Evolutionary conservation across 2,329 filamentous ascomycete genomes (phyloP), one percentile per base, ranked within the genome.

Genomic region (Microdochium trichocladiopsis): DNA sequence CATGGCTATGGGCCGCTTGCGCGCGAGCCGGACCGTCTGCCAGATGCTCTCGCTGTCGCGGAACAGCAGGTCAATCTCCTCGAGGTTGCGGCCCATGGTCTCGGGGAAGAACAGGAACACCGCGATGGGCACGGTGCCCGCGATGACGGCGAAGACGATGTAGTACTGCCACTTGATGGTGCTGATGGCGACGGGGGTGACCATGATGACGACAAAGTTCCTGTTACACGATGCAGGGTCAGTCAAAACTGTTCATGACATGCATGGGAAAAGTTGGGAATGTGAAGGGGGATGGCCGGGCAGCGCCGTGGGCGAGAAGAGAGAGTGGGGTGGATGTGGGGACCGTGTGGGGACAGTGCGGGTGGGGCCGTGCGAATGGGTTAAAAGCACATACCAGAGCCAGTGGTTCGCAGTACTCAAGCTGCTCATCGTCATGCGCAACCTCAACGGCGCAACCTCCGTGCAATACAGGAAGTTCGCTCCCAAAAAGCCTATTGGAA

Each of bases 381-480:
- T 5, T 12, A 21, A 5, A 33, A 48, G n/a, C n/a, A n/a, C 64
- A 55, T 61, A 68, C 71, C 72, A 76, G 22, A 77, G 67, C 76
- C 76, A 78, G 56, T 77, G 74, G 57, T 75, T 77, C 0, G 75
- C 78, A 0, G 79, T 82, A 0, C 75, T 78, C 41, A 83, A 76
- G 31, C 75, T 74, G 2, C 76, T 75, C 72, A 83, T 81, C 21
- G 76, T 72, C 54, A 78, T 75, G 21, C 77, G 69, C 25, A 80
- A 63, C 11, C 73, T 66, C 16, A 77, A 67, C 1, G 80, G 79
- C 0, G 79, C 78, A 18, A 83, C 69, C 59, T 83, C 80, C 1
- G 79, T 76, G 53, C 78, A 79, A 64, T 83, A 84, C 21, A 83
- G 68, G 66, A 82, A 83, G 58, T 80, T 82, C 28, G 78, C 73